Conservation (phyloP, 2,329 filamentous ascomycete species). For the Aureobasidium uvarum region DNA sequence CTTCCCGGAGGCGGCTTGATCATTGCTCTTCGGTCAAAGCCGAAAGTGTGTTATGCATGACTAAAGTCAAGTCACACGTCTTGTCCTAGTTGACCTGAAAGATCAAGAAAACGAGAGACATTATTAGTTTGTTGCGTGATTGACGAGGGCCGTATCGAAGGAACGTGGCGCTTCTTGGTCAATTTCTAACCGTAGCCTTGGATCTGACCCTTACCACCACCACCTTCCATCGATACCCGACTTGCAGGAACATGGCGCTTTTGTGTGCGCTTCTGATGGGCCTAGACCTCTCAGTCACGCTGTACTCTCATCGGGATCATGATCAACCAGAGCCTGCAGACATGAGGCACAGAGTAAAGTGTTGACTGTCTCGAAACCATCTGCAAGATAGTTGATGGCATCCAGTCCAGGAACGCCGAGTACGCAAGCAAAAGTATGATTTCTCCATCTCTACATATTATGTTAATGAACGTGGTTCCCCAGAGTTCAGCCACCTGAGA, state of each 20-base stretch:
- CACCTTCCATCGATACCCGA: not conserved
- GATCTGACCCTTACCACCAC: not conserved
- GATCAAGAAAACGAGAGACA: not conserved
- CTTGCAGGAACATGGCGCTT: constrained; percentile 3
- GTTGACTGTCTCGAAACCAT: not conserved
- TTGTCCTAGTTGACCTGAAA: not conserved
- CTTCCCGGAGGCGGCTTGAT: not conserved
- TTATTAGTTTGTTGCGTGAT: not conserved
- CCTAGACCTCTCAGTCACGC: not conserved
- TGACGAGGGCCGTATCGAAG: not conserved
- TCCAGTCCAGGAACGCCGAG: not conserved
- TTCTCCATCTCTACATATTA: not conserved
- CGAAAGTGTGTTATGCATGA: constrained; percentile 1
- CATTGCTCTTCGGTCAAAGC: constrained; percentile 2
- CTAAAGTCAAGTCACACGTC: not conserved
- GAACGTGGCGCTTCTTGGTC: not conserved
- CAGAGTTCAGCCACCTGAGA: not conserved
- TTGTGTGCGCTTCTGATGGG: not conserved
- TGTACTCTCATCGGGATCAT: not conserved
- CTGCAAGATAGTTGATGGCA: not conserved
- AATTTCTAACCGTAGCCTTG: not conserved
- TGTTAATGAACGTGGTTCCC: not conserved
- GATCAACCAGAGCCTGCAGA: not conserved
- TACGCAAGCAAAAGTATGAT: not conserved
- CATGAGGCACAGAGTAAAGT: not conserved